Percentiles rank a stretch among this genome's conserved stretches.
phyloP scores from a whole-genome alignment of 257 asterid genomes.

The Solanum virginianum region DNA sequence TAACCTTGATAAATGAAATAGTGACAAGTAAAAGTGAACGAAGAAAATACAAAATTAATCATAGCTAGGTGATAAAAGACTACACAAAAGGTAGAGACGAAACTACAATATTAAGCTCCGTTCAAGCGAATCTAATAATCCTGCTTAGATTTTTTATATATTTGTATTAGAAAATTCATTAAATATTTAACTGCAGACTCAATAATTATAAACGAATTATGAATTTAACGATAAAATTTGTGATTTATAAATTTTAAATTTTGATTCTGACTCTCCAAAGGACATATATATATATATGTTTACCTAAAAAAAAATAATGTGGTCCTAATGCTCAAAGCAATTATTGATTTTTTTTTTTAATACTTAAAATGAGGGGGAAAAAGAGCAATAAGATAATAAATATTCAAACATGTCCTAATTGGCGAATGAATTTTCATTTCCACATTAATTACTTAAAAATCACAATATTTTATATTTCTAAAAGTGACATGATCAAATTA shows the following conservation, averaged over 20 bases:
- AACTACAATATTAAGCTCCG: not conserved
- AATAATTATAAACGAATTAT: not conserved
- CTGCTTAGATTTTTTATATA: not conserved
- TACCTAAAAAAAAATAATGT: not conserved
- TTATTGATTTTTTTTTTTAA: not conserved
- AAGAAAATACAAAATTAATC: too few species aligned
- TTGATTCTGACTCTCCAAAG: too few species aligned
- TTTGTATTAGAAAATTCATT: not conserved
- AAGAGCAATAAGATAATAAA: not conserved
- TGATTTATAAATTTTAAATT: too few species aligned
- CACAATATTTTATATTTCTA: not conserved
- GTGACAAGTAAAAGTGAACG: too few species aligned
- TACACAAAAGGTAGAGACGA: not conserved
- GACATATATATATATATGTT: too few species aligned
- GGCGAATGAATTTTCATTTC: not conserved
- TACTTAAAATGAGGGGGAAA: not conserved
- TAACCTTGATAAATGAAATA: too few species aligned
- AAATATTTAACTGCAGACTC: not conserved
- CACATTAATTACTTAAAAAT: not conserved
- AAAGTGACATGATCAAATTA: not conserved
- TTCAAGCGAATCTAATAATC: not conserved
- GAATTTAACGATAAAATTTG: too few species aligned
- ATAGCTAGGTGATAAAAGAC: not conserved
- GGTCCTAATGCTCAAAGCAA: not conserved
- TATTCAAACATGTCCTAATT: not conserved